Base-by-base conservation (phyloP, 169 alveolate genomes). In the Plasmodium coatneyi region DNA sequence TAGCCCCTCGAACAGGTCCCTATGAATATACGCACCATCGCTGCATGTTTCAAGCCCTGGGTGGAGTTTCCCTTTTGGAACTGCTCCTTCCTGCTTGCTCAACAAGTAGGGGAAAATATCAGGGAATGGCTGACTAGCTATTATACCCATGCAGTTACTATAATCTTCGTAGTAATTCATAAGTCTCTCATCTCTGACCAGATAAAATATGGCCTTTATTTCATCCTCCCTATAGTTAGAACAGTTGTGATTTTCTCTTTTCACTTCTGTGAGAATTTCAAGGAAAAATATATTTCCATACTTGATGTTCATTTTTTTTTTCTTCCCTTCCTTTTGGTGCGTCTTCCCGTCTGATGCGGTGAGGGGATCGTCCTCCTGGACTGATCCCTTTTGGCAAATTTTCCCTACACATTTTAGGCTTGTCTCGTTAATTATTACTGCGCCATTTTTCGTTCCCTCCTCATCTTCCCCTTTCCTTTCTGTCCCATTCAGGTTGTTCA, bases 221-320 rank as follows among this genome's bases (percentile, higher is more conserved):
- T 86, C 84, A 9, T 76, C 93, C 32, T 86, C 72, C 43, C 22
- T 76, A 32, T 16, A 46, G 41, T 86, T 60, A 22, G 93, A 78
- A 2, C 34, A 49, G 41, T 86, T 25, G 46, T 72, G 80, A 76
- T 49, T 78, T 76, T 86, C 86, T 22, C 60, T 39, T 41, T 86
- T 78, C 25, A 86, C 80, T 72, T 86, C 86, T 19, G 93, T 86
- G 32, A 86, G 71, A 46, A 86, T 86, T 76, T 86, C 93, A 74
- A 86, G 79, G 66, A 86, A 86, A 34, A 86, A 43, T 54, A 86
- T 30, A 25, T 74, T 86, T 76, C 93, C 93, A 43, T 86, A 86
- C 25, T 86, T 86, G 76, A 70, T 86, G 43, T 86, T 86, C 80
- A 86, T 74, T 74, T 86, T 86, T 86, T 78, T 86, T 86, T 86